Percentiles rank a stretch among this genome's conserved stretches.
phyloP scores from a whole-genome alignment of 129 eudicot species.

The Helianthus tuberosus region DNA sequence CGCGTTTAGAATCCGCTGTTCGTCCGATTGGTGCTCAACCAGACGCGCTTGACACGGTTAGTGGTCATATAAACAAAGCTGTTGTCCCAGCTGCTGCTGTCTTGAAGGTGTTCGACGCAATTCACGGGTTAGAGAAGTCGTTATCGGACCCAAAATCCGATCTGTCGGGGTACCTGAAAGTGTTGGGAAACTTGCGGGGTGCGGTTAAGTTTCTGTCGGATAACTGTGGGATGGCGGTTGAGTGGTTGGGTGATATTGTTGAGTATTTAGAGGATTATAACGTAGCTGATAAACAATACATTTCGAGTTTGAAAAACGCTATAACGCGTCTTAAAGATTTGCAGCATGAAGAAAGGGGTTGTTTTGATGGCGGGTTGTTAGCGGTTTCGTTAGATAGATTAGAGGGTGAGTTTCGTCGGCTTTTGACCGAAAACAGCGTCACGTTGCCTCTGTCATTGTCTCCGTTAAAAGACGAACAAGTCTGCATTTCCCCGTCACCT shows the following conservation, averaged over 20 bases:
- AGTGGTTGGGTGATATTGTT: constrained; percentile 97
- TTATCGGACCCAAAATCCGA: constrained; percentile 89
- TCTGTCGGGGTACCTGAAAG: constrained; percentile 83
- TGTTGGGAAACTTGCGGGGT: constrained; percentile 82
- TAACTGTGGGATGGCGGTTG: constrained; percentile 97
- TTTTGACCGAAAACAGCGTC: constrained; percentile 72
- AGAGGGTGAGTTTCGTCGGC: constrained; percentile 76
- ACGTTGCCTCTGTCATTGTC: constrained; percentile 89
- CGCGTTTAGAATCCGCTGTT: constrained; percentile 78
- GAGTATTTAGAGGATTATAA: constrained; percentile 88
- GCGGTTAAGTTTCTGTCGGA: constrained; percentile 80
- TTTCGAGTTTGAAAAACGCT: constrained; percentile 61
- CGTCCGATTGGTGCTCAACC: constrained; percentile 80
- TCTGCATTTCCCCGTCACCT: constrained; percentile 87
- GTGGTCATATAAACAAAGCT: constrained; percentile 91
- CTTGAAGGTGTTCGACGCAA: constrained; percentile 92
- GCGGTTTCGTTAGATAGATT: constrained; percentile 76
- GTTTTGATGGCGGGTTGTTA: constrained; percentile 88
- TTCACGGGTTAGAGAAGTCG: constrained; percentile 93
- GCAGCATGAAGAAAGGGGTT: constrained; percentile 64
- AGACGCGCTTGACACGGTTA: constrained; percentile 89
- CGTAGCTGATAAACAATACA: constrained; percentile 78
- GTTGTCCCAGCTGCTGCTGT: constrained; percentile 99
- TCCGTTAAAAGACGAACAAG: constrained; percentile 56
- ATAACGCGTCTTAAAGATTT: constrained; percentile 58